Evolutionary conservation across 2,329 filamentous ascomycete genomes (phyloP), one percentile per base, ranked within the genome.

Genomic region (Pezicula carpinea): DNA sequence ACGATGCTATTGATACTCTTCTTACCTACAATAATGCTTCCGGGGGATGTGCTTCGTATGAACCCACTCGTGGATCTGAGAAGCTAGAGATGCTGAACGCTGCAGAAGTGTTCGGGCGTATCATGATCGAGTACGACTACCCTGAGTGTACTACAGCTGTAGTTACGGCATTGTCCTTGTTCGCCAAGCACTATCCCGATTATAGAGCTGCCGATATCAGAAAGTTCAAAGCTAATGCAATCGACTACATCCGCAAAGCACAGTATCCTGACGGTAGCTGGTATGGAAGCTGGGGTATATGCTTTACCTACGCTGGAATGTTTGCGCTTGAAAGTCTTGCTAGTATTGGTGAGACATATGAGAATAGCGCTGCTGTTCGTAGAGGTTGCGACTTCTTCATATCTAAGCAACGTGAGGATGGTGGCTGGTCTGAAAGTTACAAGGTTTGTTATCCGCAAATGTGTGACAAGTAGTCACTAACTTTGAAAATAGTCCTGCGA

Each of bases 61-160:
- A 99, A 63, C 80, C 80, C 2, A 85, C 85, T 1, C 82, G 93
- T 21, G 92, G 86, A 2, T 85, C 87, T 8, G 76, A 87, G 55
- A 80, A 79, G 55, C 66, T 97, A 55, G 93, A 99, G 66, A 76
- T 83, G 64, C 78, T 99, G 36, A 99, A 99, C 61, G 92, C 92
- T 0, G 93, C 93, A 1, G 93, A 99, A 65, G 91, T 99, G 0
- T 99, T 99, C 66, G 91, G 89, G 13, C 80, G 84, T 17, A 99
- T 99, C 69, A 99, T 99, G 93, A 85, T 99, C 45, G 92, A 97
- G 63, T 99, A 99, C 65, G 89, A 96, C 65, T 97, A 99, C 62
- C 90, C 92, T 0, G 93, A 99, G 67, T 99, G 93, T 72, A 99
- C 93, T 0, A 97, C 93, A 2, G 91, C 93, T 1, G 89, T 90